phyloP scores from a whole-genome alignment of 2,329 filamentous ascomycete genomes.

The Rhynchosporium secalis region DNA sequence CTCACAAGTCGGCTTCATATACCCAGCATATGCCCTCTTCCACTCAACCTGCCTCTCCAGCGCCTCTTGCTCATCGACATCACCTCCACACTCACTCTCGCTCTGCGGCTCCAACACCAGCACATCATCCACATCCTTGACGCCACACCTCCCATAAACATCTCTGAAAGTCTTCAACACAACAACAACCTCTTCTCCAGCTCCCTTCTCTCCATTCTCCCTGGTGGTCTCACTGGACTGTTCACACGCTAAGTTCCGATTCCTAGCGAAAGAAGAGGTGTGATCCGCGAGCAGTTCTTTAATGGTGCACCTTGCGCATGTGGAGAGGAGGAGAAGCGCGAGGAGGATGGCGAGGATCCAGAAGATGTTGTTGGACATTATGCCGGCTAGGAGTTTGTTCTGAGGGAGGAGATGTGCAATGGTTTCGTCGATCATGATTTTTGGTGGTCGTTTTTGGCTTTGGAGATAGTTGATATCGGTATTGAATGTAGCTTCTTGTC shows the following conservation, averaged over 20 bases:
- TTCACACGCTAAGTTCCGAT: no score
- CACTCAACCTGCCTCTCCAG: neutral
- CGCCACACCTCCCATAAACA: neutral
- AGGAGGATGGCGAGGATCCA: neutral
- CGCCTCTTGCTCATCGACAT: neutral
- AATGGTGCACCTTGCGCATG: neutral
- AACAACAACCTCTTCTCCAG: neutral
- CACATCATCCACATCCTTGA: neutral
- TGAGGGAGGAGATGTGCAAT: neutral
- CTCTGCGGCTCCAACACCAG: neutral
- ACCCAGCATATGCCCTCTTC: neutral
- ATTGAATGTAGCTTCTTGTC: no score
- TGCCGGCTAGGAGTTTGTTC: neutral
- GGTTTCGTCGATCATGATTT: neutral
- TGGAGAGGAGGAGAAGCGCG: neutral
- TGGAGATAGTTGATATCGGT: no score
- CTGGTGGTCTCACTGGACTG: no score
- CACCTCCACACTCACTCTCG: neutral
- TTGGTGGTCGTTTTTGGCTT: neutral
- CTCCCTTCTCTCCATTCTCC: neutral
- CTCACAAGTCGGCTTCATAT: neutral
- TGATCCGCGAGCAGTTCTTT: neutral
- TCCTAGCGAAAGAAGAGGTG: neutral
- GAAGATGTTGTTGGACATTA: neutral
- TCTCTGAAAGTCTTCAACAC: neutral